Evolutionary conservation across 2,329 filamentous ascomycete genomes (phyloP), one percentile per base, ranked within the genome.

Genomic region (Neopestalotiopsis rosae): DNA sequence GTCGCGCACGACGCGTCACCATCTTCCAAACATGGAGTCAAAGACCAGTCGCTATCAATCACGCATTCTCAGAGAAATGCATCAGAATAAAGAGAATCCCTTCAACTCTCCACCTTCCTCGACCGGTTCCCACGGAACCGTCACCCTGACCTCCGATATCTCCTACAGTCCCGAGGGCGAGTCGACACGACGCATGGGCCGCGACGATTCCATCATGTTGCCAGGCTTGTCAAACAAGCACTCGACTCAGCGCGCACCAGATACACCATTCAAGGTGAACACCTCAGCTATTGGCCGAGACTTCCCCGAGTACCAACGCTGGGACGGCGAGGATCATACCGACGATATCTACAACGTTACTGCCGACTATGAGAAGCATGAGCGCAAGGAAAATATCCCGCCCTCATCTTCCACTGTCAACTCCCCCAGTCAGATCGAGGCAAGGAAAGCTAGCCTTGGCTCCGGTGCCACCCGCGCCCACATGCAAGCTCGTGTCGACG

Each of bases 31-130:
- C 65, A 76, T 76, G 77, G 77, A 76, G 62, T 72, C 75, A 63
- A 75, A 75, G 67, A 72, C 71, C 12, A 72, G 71, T 57, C 72
- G 72, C 69, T 75, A 76, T 67, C 73, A 75, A 34, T 79, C 77
- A 32, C 77, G 77, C 72, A 78, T 79, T 71, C 75, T 79, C 70
- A 73, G 77, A 71, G 77, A 79, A 74, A 79, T 79, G 77, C 75
- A 76, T 71, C 76, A 79, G 30, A 73, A 77, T 72, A 76, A 68
- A 76, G 82, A 86, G 69, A 87, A 88, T 76, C 86, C 87, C 5
- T 88, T 88, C 79, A 87, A 87, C 78, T 88, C 87, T 24, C 87
- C 87, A 5, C 86, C 87, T 24, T 88, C 87, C 6, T 89, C 87
- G 6, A 88, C 87, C 38, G 87, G 86, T 67, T 87, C 85, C 66